Conservation (phyloP, 805 yeast species). For the Yamadazyma laniorum region DNA sequence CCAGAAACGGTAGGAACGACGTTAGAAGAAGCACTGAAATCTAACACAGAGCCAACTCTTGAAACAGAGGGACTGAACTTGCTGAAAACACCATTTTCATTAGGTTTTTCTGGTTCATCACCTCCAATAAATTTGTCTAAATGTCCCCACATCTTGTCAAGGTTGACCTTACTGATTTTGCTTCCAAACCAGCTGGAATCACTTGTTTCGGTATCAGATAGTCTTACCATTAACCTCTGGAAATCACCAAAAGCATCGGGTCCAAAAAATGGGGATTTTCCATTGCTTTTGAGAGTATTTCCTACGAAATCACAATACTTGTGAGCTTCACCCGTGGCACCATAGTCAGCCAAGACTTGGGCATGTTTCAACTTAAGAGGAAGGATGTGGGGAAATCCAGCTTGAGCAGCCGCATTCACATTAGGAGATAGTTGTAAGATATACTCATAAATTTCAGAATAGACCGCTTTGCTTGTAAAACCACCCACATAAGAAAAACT, state of each 20-base stretch:
- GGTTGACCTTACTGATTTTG: conserved; percentile 53
- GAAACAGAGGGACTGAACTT: conserved; percentile 71
- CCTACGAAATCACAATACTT: conserved; percentile 56
- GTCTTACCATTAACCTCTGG: conserved; percentile 42
- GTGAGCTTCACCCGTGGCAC: conserved; percentile 56
- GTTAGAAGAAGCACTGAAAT: conserved; percentile 22
- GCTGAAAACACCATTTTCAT: conserved; percentile 60
- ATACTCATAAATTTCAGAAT: conserved; percentile 73
- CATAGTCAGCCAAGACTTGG: conserved; percentile 64
- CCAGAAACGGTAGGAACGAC: not conserved
- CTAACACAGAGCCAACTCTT: conserved; percentile 45
- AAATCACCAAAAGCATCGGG: conserved; percentile 26
- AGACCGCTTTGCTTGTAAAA: conserved; percentile 31
- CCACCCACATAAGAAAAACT: conserved; percentile 27
- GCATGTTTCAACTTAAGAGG: conserved; percentile 68
- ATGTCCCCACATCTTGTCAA: conserved; percentile 87
- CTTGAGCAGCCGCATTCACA: conserved; percentile 29
- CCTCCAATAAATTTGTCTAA: conserved; percentile 90
- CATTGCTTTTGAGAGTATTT: conserved; percentile 21
- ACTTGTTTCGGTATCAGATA: conserved; percentile 40
- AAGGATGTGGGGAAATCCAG: conserved; percentile 53
- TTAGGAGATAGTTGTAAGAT: conserved; percentile 26
- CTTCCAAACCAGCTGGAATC: conserved; percentile 73
- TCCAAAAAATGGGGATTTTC: conserved; percentile 28
- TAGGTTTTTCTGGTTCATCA: conserved; percentile 44